Conservation (phyloP, 306 rosid genomes). For the Cajanus cajan region DNA sequence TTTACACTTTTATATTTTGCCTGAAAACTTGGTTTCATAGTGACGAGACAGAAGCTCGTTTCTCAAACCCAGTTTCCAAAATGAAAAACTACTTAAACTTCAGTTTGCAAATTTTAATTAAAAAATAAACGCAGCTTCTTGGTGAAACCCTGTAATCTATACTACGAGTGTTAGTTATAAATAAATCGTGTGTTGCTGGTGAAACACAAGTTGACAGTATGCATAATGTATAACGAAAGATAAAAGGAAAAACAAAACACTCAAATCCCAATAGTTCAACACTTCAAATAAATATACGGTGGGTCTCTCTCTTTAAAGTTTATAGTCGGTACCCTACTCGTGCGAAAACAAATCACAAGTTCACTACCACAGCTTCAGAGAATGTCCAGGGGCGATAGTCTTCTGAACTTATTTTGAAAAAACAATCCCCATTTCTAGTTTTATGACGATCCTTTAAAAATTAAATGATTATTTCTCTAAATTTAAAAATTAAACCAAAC, state of each 20-base stretch:
- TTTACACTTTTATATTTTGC: too few species aligned
- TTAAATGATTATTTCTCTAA: not conserved
- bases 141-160: not conserved
- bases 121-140: not conserved
- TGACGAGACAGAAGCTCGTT: too few species aligned
- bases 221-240: too few species aligned
- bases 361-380: not conserved
- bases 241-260: too few species aligned
- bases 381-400: not conserved
- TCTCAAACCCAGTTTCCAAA: too few species aligned
- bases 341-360: not conserved
- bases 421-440: not conserved
- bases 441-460: not conserved
- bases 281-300: not conserved
- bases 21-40: too few species aligned
- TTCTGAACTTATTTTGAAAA: not conserved
- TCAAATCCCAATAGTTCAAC: too few species aligned
- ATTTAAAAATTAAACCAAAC: not conserved
- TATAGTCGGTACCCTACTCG: not conserved
- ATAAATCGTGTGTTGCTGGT: too few species aligned
- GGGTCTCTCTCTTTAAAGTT: not conserved
- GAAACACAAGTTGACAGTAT: too few species aligned
- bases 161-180: not conserved
- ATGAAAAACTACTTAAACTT: too few species aligned
- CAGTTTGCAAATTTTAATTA: too few species aligned